Percentiles rank a stretch among this genome's conserved stretches.
phyloP scores from a whole-genome alignment of 495 filamentous ascomycete species.

The Terfezia boudieri region DNA sequence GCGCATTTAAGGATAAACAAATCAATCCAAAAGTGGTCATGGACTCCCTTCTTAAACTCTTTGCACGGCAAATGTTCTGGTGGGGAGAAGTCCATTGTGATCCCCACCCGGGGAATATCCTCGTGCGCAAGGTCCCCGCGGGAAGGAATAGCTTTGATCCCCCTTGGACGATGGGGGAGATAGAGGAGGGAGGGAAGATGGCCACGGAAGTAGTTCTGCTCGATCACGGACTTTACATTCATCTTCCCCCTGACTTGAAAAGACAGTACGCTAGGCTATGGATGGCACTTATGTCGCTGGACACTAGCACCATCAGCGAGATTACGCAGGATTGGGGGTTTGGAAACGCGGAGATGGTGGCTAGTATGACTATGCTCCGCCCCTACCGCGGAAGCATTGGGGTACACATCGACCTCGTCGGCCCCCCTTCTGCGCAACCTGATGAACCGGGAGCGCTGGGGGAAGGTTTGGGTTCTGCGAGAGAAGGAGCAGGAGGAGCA shows the following conservation, averaged over 20 bases:
- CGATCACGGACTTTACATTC: constrained; percentile 88
- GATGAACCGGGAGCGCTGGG: too few relatives aligned
- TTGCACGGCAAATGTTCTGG: constrained; percentile 90
- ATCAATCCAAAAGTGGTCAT: constrained; percentile 65
- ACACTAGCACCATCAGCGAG: constrained; percentile 52
- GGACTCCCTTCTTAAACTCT: constrained; percentile 87
- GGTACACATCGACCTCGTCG: constrained; percentile 10
- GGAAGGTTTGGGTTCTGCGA: too few relatives aligned
- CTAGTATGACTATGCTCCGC: constrained; percentile 66
- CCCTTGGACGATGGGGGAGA: too few relatives aligned
- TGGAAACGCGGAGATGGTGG: constrained; percentile 72
- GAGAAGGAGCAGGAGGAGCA: too few relatives aligned
- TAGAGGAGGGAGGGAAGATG: neutral
- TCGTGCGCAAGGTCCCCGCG: constrained; percentile 67
- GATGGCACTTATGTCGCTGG: constrained; percentile 81
- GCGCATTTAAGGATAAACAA: constrained; percentile 64
- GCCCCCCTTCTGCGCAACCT: neutral
- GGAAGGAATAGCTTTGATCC: too few relatives aligned
- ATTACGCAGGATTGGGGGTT: constrained; percentile 68
- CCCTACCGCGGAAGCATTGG: constrained; percentile 70
- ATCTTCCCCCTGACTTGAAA: constrained; percentile 62
- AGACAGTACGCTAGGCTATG: constrained; percentile 83
- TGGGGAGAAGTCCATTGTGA: constrained; percentile 90
- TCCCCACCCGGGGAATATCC: constrained; percentile 92
- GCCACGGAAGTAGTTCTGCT: constrained; percentile 72